phyloP scores from a whole-genome alignment of 768 basidiomycete species.

The Tylopilus sp. region DNA sequence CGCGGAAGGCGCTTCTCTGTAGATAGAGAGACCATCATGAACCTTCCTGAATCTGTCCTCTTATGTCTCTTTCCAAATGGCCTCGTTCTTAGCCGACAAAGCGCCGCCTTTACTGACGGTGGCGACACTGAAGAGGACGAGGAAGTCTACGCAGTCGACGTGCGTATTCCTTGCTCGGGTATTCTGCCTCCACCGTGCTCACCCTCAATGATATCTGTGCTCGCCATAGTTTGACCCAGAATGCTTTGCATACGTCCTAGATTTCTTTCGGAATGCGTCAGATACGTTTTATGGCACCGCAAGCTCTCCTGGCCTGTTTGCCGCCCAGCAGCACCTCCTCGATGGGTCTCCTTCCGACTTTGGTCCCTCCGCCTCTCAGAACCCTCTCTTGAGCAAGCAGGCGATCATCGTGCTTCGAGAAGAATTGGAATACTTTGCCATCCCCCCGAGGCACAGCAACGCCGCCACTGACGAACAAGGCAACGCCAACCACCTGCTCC shows the following conservation, averaged over 20 bases:
- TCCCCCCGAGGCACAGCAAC: constrained; percentile 67
- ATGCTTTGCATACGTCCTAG: constrained; percentile 90
- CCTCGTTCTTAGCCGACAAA: constrained; percentile 87
- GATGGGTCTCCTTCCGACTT: constrained; percentile 61
- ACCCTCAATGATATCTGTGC: constrained; percentile 4
- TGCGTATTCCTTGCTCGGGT: constrained; percentile 45
- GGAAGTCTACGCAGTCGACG: constrained; percentile 94
- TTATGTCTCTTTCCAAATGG: constrained; percentile 98
- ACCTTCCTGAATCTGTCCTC: constrained; percentile 94
- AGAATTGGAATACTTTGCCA: constrained; percentile 97
- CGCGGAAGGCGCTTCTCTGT: constrained; percentile 90
- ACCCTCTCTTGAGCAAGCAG: constrained; percentile 92
- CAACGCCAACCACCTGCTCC: constrained; percentile 70
- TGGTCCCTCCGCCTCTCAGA: constrained; percentile 67
- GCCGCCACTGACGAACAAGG: constrained; percentile 75
- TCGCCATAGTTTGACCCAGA: constrained; percentile 86
- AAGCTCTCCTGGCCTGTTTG: constrained; percentile 65
- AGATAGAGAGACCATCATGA: constrained; percentile 97
- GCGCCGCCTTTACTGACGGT: constrained; percentile 67
- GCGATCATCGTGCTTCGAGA: constrained; percentile 98
- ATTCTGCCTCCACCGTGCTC: not conserved
- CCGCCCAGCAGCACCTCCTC: constrained; percentile 74
- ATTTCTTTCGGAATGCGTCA: constrained; percentile 87
- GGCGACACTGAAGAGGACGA: constrained; percentile 78
- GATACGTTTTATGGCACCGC: constrained; percentile 90